phyloP scores from a whole-genome alignment of 208 protist species.

The Trypanosoma scelopori region DNA sequence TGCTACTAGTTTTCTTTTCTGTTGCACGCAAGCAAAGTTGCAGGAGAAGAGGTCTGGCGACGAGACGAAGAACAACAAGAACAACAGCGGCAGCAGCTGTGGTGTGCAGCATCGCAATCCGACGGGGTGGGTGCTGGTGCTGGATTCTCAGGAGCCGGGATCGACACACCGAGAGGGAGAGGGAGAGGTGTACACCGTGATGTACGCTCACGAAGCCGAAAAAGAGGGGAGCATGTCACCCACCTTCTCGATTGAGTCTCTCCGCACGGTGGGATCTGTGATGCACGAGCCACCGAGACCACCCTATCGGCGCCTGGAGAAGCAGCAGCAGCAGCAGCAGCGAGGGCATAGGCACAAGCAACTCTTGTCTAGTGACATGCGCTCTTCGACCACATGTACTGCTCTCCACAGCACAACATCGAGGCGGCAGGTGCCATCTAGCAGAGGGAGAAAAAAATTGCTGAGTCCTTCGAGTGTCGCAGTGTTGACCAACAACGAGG shows the following conservation, averaged over 20 bases:
- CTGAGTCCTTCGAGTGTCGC: not conserved
- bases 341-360: too few species aligned
- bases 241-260: not conserved
- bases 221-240: not conserved
- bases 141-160: too few species aligned
- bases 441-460: not conserved
- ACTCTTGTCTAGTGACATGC: not conserved
- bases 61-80: too few species aligned
- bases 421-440: not conserved
- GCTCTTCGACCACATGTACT: not conserved
- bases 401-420: not conserved
- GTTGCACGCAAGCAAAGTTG: too few species aligned
- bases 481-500: not conserved
- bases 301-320: conserved; percentile 4
- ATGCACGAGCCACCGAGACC: conserved; percentile 24
- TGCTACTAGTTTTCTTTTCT: too few species aligned
- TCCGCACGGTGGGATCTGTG: conserved; percentile 21
- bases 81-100: too few species aligned
- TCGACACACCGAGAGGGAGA: too few species aligned
- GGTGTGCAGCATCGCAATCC: too few species aligned
- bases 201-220: not conserved
- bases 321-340: not conserved
- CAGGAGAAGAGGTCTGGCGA: not conserved
- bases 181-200: too few species aligned
- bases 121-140: too few species aligned